Base-by-base conservation (phyloP, 306 rosid species). In the Spatholobus suberectus region DNA sequence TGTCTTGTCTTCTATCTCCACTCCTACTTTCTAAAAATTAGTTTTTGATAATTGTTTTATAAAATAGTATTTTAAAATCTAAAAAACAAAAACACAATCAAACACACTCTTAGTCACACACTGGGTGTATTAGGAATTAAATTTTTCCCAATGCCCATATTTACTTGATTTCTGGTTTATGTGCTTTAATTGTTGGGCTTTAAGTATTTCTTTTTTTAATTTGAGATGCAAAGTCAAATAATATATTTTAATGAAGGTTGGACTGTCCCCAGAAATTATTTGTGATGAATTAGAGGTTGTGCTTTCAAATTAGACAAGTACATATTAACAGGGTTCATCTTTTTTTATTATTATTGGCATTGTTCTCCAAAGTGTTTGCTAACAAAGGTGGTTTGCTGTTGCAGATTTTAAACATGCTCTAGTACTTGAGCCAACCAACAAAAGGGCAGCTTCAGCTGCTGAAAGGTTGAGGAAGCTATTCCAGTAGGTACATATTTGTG, bases 391-490 rank as follows among this genome's bases (percentile, higher is more conserved):
- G n/a, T n/a, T 80, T 74, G 73, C 6, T 18, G n/a, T 35, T 90
- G 87, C 94, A 96, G 99, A 96, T 88, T 96, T 88, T 75, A 91
- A 77, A 49, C 80, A 91, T 63, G 97, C 97, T 32, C 97, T 91
- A 77, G 98, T 96, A 24, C 99, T 96, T 32, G 99, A 96, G 89
- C 99, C 99, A 61, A 96, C 98, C 37, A 96, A 96, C 84, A 96
- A 92, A 91, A 89, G 98, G 89, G 99, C 99, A 58, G 81, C 98
- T 7, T 8, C 71, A 24, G 81, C 98, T 74, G 94, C 89, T n/a
- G 95, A 96, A 40, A 91, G 89, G 68, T 86, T 96, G 85, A 89
- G 91, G 92, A 91, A 87, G 86, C 38, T 96, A 62, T 96, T 91
- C 90, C 93, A 15, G 83, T 82, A 93, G 89, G 84, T 38, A 54